phyloP scores from a whole-genome alignment of 2,329 filamentous ascomycete genomes.

The Alternaria sp. region DNA sequence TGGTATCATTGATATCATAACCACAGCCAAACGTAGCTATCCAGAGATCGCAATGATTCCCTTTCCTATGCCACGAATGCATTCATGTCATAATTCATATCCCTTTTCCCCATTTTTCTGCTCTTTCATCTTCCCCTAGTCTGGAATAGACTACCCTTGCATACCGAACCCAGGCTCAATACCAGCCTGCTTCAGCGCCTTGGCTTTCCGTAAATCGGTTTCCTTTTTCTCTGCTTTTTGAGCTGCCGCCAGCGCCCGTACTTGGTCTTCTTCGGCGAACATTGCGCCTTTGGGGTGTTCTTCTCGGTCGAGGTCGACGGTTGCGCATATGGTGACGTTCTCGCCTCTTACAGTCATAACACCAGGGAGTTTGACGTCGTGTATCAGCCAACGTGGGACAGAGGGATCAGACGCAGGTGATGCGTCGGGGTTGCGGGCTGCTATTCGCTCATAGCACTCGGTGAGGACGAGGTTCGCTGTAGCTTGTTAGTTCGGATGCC shows the following conservation, averaged over 20 bases:
- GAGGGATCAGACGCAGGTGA: constrained; percentile 28
- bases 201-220: constrained; percentile 66
- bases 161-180: constrained; percentile 79
- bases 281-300: constrained; percentile 82
- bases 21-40: constrained; percentile 14
- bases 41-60: constrained; percentile 7
- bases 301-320: constrained; percentile 96
- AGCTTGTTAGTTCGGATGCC: constrained; percentile 16
- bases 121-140: neutral
- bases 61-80: constrained; percentile 2
- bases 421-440: constrained; percentile 63
- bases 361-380: constrained; percentile 83
- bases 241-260: constrained; percentile 75
- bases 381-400: constrained; percentile 67
- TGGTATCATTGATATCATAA: constrained; percentile 25
- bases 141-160: constrained; percentile 57
- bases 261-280: constrained; percentile 72
- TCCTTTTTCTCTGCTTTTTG: constrained; percentile 78
- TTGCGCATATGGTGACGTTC: constrained; percentile 94
- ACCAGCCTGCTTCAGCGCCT: constrained; percentile 61
- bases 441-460: constrained; percentile 89
- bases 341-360: constrained; percentile 94
- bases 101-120: neutral
- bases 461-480: constrained; percentile 94
- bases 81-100: constrained; percentile 17